phyloP scores from a whole-genome alignment of 306 rosid species.

The Sesbania bispinosa region DNA sequence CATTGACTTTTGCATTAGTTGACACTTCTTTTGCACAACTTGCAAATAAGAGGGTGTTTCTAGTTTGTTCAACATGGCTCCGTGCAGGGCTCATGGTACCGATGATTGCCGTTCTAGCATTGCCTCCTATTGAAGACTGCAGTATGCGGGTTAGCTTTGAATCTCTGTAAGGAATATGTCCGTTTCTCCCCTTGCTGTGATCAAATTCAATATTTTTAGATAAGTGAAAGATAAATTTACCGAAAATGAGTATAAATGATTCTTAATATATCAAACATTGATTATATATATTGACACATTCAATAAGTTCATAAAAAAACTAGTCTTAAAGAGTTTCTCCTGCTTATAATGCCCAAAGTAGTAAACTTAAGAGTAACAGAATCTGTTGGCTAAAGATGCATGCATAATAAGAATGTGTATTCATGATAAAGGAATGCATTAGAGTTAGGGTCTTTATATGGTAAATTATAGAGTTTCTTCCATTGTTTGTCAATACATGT shows the following conservation, averaged over 20 bases:
- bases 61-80: conserved; percentile 81
- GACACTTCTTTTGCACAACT: conserved; percentile 89
- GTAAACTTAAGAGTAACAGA: neutral
- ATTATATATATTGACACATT: conserved; percentile 4
- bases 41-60: conserved; percentile 96
- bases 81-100: conserved; percentile 94
- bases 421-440: neutral
- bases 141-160: conserved; percentile 95
- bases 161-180: conserved; percentile 95
- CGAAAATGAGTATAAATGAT: neutral
- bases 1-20: conserved; percentile 84
- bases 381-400: neutral
- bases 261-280: conserved; percentile 3
- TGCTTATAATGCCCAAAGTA: conserved; percentile 1
- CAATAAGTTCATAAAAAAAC: conserved; percentile 3
- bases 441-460: conserved; percentile 9
- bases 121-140: conserved; percentile 93
- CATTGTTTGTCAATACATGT: neutral
- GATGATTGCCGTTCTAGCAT: conserved; percentile 92
- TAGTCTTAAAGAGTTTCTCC: neutral
- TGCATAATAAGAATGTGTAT: neutral
- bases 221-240: neutral
- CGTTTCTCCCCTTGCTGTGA: conserved; percentile 89
- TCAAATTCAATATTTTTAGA: conserved; percentile 17
- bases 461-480: conserved; percentile 17